Base-by-base conservation (phyloP, 352 stramenopile genomes). In the Pythium aristosporum region DNA sequence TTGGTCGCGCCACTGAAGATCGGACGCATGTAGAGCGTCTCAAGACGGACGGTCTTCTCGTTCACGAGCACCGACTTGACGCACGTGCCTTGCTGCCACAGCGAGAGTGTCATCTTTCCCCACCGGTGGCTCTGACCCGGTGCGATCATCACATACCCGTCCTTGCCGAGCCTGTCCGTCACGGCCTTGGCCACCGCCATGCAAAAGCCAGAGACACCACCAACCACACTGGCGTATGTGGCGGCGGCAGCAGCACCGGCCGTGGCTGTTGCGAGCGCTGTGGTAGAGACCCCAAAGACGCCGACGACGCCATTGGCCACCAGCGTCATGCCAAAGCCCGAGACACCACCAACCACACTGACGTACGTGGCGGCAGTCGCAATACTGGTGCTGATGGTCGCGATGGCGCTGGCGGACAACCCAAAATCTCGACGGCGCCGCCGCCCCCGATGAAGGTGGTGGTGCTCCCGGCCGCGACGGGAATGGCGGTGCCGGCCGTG, bases 301-400 rank as follows among this genome's bases (percentile, higher is more conserved):
- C 65, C 34, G 62, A 69, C 52, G 82, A 62, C 5, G 59, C 67
- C 36, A n/a, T 80, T 57, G 13, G 76, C 72, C 7, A 85, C 61
- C 5, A n/a, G n/a, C n/a, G 54, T 61, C 23, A 80, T 71, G 6
- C 68, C 63, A 41, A 80, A 85, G 18, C 58, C 61, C 0, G 70
- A 83, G 0, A 79, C 67, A 13, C 58, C 64, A 8, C 69, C 72
- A 4, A 70, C 61, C 36, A 73, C 64, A 11, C 59, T 66, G 5
- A 68, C 61, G 44, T 51, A 54, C 3, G 49, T 55, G 18, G 46
- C 52, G 5, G 47, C 46, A 0, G 63, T 44, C 3, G 61, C 66
- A 2, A 56, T 55, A n/a, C 47, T 61, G 4, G 51, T 21, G 21
- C 41, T 56, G 21, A 63, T 30, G 2, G 67, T 65, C 6, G 44